A percentile compares a stretch with the other conserved stretches of the same genome.
Conservation (phyloP, 352 stramenopile genomes). For the Hyaloperonospora arabidopsidis region DNA sequence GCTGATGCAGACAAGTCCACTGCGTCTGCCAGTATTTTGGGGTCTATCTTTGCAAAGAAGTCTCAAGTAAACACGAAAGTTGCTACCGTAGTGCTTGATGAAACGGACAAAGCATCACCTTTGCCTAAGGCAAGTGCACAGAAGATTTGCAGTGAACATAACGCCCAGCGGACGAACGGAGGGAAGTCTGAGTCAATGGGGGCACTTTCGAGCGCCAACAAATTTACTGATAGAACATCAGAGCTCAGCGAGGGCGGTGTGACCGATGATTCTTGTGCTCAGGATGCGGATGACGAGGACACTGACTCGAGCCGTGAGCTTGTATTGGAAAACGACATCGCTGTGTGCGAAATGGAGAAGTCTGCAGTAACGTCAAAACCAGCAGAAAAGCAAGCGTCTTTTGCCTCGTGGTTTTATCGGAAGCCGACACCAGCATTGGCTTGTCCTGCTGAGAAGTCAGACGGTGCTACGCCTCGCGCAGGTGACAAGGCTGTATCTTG, state of each 20-base stretch:
- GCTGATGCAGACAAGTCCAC: neutral
- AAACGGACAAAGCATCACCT: conserved; percentile 8
- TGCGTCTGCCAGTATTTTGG: conserved; percentile 20
- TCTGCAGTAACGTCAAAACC: conserved; percentile 8
- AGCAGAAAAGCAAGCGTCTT: conserved; percentile 15
- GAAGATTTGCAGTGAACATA: conserved; percentile 6
- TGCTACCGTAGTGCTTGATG: conserved; percentile 6
- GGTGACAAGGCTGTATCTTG: neutral
- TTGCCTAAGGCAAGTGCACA: conserved; percentile 21
- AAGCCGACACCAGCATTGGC: conserved; percentile 9
- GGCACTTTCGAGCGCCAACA: conserved; percentile 10
- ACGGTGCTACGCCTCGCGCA: neutral
- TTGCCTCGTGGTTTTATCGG: conserved; percentile 31
- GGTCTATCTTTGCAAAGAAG: conserved; percentile 25
- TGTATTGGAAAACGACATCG: conserved; percentile 15
- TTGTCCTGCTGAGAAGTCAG: conserved; percentile 1
- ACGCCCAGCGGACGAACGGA: conserved; percentile 21
- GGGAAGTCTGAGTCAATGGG: conserved; percentile 21
- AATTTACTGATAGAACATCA: conserved; percentile 7
- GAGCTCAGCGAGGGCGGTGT: conserved; percentile 10
- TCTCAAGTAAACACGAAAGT: conserved; percentile 2
- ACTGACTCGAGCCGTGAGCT: conserved; percentile 19
- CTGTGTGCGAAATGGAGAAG: conserved; percentile 12
- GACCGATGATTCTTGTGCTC: conserved; percentile 13
- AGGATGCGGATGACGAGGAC: conserved; percentile 28